Conservation (phyloP, 163 green algal species). For the Scenedesmus sp. region DNA sequence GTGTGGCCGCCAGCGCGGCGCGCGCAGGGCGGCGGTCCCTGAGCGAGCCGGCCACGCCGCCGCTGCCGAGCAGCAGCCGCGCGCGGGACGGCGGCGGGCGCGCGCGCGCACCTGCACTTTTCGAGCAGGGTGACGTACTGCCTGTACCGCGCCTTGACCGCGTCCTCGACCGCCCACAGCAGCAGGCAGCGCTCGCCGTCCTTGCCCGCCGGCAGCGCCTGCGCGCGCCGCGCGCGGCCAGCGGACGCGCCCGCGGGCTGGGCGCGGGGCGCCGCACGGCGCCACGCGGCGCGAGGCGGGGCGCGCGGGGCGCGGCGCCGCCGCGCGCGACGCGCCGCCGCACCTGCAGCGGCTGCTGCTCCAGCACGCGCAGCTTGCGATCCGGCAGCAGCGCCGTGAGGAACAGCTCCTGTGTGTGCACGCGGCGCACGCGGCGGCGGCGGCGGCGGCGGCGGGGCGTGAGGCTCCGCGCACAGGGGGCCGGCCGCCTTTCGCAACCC, state of each 20-base stretch:
- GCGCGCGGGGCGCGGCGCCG: too few species aligned
- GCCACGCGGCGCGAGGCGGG: too few species aligned
- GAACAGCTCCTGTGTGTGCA: conserved; percentile 80
- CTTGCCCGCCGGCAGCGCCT: conserved; percentile 40
- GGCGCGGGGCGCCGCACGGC: conserved; percentile 37
- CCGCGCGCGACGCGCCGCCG: too few species aligned
- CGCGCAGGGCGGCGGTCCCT: too few species aligned
- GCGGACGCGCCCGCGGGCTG: too few species aligned
- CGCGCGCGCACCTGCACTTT: conserved; percentile 53
- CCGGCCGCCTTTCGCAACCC: too few species aligned
- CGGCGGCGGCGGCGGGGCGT: too few species aligned
- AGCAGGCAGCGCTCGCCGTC: conserved; percentile 52
- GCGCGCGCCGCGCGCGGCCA: too few species aligned
- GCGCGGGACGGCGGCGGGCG: too few species aligned
- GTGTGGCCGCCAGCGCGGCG: too few species aligned
- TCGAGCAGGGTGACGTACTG: conserved; percentile 76
- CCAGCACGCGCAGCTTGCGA: conserved; percentile 87
- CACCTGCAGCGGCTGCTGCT: conserved; percentile 83
- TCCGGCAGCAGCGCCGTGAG: conserved; percentile 81
- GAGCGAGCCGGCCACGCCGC: not conserved
- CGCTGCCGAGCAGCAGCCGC: too few species aligned
- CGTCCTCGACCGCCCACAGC: conserved; percentile 57
- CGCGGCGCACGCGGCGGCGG: not conserved
- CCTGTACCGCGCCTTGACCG: conserved; percentile 68
- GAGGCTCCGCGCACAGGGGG: too few species aligned